phyloP scores from a whole-genome alignment of 257 asterid species.

The Solanum medicagineum region DNA sequence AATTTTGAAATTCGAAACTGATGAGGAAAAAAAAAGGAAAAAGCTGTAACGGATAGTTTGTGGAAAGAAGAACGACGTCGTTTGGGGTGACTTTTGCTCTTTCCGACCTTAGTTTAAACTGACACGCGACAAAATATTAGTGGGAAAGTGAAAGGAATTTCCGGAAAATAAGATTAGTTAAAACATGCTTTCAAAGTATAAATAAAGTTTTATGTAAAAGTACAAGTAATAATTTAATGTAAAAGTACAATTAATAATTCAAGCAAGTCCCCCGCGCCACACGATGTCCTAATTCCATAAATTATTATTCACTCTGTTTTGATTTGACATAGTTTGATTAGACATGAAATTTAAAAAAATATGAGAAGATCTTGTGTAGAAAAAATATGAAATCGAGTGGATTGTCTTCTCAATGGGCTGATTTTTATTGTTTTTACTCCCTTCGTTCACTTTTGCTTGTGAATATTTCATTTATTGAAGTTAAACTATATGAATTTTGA shows the following conservation, averaged over 20 bases:
- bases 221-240: background rate
- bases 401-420: background rate
- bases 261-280: background rate
- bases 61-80: conserved; percentile 8
- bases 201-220: background rate
- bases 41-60: conserved; percentile 55
- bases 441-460: too few species aligned
- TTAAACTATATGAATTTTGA: too few species aligned
- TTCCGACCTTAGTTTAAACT: background rate
- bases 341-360: background rate
- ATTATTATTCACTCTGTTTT: background rate
- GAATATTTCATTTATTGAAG: too few species aligned
- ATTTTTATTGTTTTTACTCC: too few species aligned
- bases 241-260: background rate
- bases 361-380: too few species aligned
- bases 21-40: background rate
- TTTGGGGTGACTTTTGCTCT: background rate
- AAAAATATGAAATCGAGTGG: too few species aligned
- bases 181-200: background rate
- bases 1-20: conserved; percentile 42
- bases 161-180: background rate
- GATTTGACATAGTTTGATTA: background rate
- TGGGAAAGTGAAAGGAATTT: background rate
- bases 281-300: background rate
- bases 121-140: background rate